Conservation (phyloP, 2,329 filamentous ascomycete genomes). For the Colletotrichum sublineola region DNA sequence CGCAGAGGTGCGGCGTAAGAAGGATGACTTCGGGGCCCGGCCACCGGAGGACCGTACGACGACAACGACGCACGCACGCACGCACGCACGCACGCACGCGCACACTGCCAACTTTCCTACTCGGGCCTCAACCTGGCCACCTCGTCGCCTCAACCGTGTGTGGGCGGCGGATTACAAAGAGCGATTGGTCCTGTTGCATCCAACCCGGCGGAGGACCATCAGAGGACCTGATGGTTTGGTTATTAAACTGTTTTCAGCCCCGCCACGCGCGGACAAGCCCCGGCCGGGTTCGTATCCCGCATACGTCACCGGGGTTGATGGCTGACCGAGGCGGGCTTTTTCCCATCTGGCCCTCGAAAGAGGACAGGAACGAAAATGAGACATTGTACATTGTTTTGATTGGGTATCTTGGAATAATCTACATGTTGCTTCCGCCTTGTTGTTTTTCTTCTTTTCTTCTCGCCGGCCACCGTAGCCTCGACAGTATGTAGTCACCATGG, state of each 20-base stretch:
- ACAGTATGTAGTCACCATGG: too few species aligned
- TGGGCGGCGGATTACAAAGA: constrained; percentile 10
- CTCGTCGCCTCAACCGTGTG: constrained; percentile 20
- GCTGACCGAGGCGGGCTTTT: neutral
- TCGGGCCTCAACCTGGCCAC: constrained; percentile 31
- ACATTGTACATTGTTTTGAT: too few species aligned
- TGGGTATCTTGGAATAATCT: neutral
- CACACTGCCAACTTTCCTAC: constrained; percentile 36
- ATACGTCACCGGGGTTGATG: neutral
- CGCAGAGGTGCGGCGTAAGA: constrained; percentile 5
- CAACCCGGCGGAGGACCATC: neutral
- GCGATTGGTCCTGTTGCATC: neutral
- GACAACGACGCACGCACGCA: neutral
- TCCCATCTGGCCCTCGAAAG: neutral
- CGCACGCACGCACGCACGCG: neutral
- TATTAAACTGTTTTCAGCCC: constrained; percentile 1
- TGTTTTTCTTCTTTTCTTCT: too few species aligned
- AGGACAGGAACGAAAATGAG: neutral
- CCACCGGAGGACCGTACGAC: too few species aligned
- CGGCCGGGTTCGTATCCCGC: neutral
- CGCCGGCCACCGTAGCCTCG: neutral
- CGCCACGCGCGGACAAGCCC: neutral
- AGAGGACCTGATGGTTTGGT: neutral
- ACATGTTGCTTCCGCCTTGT: neutral
- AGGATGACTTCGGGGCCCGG: neutral